Conservation (phyloP, 2,329 filamentous ascomycete species). For the Magnaporthiopsis incrustans region DNA sequence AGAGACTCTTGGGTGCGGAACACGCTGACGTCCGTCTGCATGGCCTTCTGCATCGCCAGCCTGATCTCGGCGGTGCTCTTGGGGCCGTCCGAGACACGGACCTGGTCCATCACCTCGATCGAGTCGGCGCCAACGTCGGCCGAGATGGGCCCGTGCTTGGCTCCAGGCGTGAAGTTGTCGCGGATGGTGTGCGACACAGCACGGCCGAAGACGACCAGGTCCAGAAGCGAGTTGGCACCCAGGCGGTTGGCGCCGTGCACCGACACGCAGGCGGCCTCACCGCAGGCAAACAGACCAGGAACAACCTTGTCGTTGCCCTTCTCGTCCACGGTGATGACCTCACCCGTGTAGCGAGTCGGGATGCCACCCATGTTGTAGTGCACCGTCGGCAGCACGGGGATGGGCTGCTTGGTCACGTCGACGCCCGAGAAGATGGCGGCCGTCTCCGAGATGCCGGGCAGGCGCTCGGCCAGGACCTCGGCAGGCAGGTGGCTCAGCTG, state of each 20-base stretch:
- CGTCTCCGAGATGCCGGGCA: constrained; percentile 97
- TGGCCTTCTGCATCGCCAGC: constrained; percentile 91
- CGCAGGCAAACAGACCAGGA: constrained; percentile 89
- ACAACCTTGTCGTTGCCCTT: constrained; percentile 87
- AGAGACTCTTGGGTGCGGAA: constrained; percentile 93
- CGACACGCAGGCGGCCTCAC: constrained; percentile 94
- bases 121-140: constrained; percentile 84
- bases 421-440: constrained; percentile 96
- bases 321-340: constrained; percentile 84
- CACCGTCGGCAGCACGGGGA: constrained; percentile 90
- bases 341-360: constrained; percentile 92
- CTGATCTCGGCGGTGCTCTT: constrained; percentile 86
- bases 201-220: constrained; percentile 95
- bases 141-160: constrained; percentile 68
- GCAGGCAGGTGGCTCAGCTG: constrained; percentile 92
- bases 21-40: constrained; percentile 95
- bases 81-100: constrained; percentile 75
- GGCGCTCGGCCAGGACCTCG: constrained; percentile 88
- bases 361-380: constrained; percentile 99
- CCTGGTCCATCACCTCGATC: constrained; percentile 76
- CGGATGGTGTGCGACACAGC: constrained; percentile 96
- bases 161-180: constrained; percentile 81
- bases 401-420: constrained; percentile 94
- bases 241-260: constrained; percentile 98
- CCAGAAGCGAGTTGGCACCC: constrained; percentile 90